These are phyloP conservation scores for Candida sithepensis DNA, from an alignment of 805 yeast genomes.

Conservation along the genomic window DNA sequence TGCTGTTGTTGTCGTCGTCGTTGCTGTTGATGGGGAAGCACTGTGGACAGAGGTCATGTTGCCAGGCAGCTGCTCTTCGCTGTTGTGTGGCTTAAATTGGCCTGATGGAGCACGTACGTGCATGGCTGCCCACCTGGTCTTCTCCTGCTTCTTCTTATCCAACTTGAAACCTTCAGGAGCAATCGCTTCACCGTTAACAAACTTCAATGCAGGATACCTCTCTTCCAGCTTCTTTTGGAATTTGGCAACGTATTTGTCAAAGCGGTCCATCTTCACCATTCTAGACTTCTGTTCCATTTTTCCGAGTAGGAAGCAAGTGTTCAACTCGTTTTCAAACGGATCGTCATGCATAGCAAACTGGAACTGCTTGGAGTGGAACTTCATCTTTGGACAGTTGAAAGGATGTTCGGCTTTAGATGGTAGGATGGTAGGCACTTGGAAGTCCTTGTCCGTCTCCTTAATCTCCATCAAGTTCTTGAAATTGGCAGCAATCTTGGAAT, in stretches of 20 bases:
- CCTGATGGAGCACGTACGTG: neutral
- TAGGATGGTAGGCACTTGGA: slow-evolving; percentile 27
- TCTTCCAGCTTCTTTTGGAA: slow-evolving; percentile 27
- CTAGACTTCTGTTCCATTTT: slow-evolving; percentile 60
- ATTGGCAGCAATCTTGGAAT: slow-evolving; percentile 46
- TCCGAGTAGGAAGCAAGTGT: slow-evolving; percentile 64
- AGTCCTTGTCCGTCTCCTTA: slow-evolving; percentile 24
- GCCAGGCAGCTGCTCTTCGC: no score
- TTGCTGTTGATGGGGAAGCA: no score
- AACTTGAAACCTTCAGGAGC: slow-evolving; percentile 5
- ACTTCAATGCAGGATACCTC: slow-evolving; percentile 26
- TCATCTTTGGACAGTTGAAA: slow-evolving; percentile 50
- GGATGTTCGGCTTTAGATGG: slow-evolving; percentile 37
- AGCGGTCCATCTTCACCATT: slow-evolving; percentile 38
- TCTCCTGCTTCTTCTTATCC: neutral
- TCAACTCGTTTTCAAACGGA: slow-evolving; percentile 78
- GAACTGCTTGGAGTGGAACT: slow-evolving; percentile 51
- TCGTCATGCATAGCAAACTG: slow-evolving; percentile 78
- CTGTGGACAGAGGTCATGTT: no score
- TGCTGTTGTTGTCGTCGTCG: neutral
- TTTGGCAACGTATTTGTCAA: slow-evolving; percentile 19
- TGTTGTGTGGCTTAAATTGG: no score
- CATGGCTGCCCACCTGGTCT: neutral
- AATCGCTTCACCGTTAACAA: slow-evolving; percentile 19
- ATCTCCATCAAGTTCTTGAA: slow-evolving; percentile 23